Conservation (phyloP, 495 filamentous ascomycete species). For the Talaromyces thailandensis region DNA sequence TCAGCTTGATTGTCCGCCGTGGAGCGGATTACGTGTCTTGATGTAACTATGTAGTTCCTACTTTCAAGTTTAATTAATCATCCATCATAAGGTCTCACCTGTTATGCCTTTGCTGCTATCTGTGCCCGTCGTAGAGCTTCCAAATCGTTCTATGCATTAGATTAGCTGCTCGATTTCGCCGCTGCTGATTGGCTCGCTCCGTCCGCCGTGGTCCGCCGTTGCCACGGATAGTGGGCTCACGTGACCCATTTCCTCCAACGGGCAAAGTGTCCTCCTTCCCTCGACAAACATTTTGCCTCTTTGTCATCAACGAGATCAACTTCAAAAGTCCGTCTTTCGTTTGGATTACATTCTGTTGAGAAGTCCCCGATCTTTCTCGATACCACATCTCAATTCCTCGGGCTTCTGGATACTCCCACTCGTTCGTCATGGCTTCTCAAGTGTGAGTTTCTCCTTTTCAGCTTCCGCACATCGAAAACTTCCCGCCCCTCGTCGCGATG, state of each 20-base stretch:
- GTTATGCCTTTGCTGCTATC: neutral
- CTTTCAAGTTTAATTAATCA: neutral
- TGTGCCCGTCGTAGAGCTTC: neutral
- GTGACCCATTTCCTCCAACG: conserved; percentile 2
- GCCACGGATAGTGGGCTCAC: neutral
- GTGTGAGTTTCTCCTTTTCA: conserved; percentile 21
- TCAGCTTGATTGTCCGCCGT: too few relatives aligned
- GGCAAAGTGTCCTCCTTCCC: neutral
- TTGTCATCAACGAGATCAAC: neutral
- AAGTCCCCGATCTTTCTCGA: neutral
- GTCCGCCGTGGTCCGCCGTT: neutral
- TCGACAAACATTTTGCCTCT: neutral
- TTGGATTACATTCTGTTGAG: neutral
- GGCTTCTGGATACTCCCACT: neutral
- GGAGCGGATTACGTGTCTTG: neutral
- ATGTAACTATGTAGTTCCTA: neutral
- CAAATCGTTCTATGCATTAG: neutral
- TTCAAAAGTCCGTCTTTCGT: neutral
- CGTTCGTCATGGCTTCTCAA: conserved; percentile 39
- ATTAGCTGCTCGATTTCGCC: neutral
- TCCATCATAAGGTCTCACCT: neutral
- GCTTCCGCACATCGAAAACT: neutral
- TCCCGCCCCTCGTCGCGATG: neutral
- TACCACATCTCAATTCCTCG: neutral
- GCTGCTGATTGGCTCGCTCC: neutral